Evolutionary conservation across 192 early-diverging fungal species (phyloP).

Genomic region (Linderina pennispora): DNA sequence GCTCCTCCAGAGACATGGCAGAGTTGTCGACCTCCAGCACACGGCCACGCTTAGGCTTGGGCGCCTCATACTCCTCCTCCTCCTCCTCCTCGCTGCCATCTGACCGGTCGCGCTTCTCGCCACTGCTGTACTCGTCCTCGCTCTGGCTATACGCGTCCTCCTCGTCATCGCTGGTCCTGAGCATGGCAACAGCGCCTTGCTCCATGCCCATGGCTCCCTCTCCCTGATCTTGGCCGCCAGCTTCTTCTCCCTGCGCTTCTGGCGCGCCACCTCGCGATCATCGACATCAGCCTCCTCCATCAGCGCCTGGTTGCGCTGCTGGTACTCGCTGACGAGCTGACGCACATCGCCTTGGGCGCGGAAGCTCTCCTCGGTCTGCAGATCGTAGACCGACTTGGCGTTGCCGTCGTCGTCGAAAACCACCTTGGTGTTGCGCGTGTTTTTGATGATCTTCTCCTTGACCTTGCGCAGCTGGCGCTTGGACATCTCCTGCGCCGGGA

Average conservation of each 20-base stretch:
- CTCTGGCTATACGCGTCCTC: conserved; percentile 9
- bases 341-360: conserved; percentile 62
- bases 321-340: conserved; percentile 59
- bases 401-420: conserved; percentile 95
- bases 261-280: conserved; percentile 67
- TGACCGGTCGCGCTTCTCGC: conserved; percentile 17
- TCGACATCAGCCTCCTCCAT: conserved; percentile 74
- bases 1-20: conserved; percentile 38
- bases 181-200: conserved; percentile 17
- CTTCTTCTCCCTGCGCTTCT: conserved; percentile 65
- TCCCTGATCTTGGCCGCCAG: conserved; percentile 60
- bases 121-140: conserved; percentile 8
- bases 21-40: conserved; percentile 35
- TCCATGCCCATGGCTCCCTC: conserved; percentile 33
- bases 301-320: conserved; percentile 56
- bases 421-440: conserved; percentile 62
- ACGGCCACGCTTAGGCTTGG: conserved; percentile 5
- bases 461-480: conserved; percentile 48
- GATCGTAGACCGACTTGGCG: conserved; percentile 62
- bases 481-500: conserved; percentile 32
- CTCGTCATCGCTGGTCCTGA: conserved; percentile 8
- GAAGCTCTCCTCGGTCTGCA: conserved; percentile 80
- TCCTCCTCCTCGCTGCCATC: conserved; percentile 34
- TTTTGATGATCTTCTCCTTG: conserved; percentile 69
- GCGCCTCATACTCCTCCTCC: neutral